phyloP scores from a whole-genome alignment of 2,329 filamentous ascomycete genomes.

The Pestalotiopsis sp. region DNA sequence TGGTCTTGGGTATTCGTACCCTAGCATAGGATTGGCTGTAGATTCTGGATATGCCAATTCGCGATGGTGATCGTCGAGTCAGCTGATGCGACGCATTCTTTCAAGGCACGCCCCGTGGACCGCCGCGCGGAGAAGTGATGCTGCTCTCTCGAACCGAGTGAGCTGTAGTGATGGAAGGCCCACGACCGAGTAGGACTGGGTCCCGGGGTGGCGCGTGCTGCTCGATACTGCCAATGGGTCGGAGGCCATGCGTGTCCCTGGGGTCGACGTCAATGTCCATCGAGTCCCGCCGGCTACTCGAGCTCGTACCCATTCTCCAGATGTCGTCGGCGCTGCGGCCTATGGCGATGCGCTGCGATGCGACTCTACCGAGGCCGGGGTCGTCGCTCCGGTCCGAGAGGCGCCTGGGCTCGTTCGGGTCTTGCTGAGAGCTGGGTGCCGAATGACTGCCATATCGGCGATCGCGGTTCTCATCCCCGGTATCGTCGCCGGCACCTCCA shows the following conservation, averaged over 20 bases:
- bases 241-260: constrained; percentile 23
- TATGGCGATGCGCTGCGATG: constrained; percentile 27
- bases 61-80: neutral
- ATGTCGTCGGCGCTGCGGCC: constrained; percentile 31
- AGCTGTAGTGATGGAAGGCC: constrained; percentile 37
- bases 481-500: constrained; percentile 22
- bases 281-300: constrained; percentile 21
- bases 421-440: constrained; percentile 22
- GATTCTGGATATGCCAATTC: no score
- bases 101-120: constrained; percentile 18
- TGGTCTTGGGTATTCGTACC: no score
- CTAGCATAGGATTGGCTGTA: no score
- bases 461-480: constrained; percentile 29
- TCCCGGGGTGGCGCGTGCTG: constrained; percentile 14
- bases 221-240: constrained; percentile 19
- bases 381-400: constrained; percentile 28
- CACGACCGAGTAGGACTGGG: constrained; percentile 35
- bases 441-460: constrained; percentile 20
- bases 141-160: constrained; percentile 26
- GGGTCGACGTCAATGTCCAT: constrained; percentile 35
- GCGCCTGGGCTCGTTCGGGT: constrained; percentile 22
- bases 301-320: constrained; percentile 32
- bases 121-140: constrained; percentile 22
- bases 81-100: neutral
- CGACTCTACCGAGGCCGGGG: constrained; percentile 18